Base-by-base conservation (phyloP, 345 rosid species). In the Acer yangbiense region DNA sequence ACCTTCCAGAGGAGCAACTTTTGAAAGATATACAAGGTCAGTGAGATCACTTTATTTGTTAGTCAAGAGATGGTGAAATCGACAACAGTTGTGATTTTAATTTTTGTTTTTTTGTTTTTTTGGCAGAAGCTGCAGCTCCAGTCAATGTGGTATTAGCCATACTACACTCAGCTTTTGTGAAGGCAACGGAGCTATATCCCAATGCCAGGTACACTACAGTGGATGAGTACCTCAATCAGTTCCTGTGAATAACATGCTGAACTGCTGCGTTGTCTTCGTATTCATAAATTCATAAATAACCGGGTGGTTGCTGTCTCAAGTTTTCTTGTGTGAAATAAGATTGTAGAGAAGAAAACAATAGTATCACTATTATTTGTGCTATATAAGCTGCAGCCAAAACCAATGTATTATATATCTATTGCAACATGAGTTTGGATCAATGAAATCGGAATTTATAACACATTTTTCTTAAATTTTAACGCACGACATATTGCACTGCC, bases 1-100 rank as follows among this genome's bases (percentile, higher is more conserved):
- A 89, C 4, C 27, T 90, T 68, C 77, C 89, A 3, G 90, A 90
- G 83, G 91, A 87, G 61, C 79, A 89, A 82, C 9, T 89, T 52
- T 85, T 90, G 29, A 82, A 83, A 50, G 82, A 85, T 32, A 89
- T 85, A 18, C 76, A 54, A 80, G 91, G 93, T 90, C 58, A 55
- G 50, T 67, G 2, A 29, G 9, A 43, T 41, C 23, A 60, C 58
- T n/a, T 7, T 9, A 7, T 60, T 7, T 54, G 27, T 18, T 18
- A 70, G 54, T 27, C 70, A 41, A 35, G 39, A 4, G 39, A 35
- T 4, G 39, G 39, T 35, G 39, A 35, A 35, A 35, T 35, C 39
- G 39, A 35, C 39, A 35, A 35, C 39, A 35, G 39, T 35, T 35
- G 39, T 35, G 39, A 35, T 35, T 35, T 6, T 6, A 35, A 35